These are phyloP conservation scores for Epichloe gansuensis DNA, from an alignment of 2,329 filamentous ascomycete species.

Conservation along the genomic window DNA sequence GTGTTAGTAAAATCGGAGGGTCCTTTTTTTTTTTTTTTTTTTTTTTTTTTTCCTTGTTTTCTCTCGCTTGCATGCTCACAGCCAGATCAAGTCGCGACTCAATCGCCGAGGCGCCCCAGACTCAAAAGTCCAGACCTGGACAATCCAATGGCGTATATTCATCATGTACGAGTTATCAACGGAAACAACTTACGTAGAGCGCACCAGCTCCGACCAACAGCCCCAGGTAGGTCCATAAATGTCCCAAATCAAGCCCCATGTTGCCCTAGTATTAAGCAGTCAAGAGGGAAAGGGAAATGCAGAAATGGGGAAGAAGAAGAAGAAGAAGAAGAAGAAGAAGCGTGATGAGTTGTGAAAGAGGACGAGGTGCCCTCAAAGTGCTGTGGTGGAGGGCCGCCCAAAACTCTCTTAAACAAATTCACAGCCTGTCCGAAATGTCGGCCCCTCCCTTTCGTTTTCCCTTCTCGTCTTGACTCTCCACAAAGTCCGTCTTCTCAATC, in stretches of 20 bases:
- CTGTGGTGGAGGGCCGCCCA: background rate
- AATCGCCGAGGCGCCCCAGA: too few species aligned
- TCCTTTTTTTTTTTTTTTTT: background rate
- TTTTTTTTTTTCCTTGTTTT: too few species aligned
- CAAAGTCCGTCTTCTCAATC: too few species aligned
- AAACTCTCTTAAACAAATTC: slow-evolving; percentile 4
- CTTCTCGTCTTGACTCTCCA: too few species aligned
- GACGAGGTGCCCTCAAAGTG: background rate
- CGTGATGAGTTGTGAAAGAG: background rate
- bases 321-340: background rate
- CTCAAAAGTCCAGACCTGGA: too few species aligned
- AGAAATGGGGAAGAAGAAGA: background rate
- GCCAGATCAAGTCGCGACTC: too few species aligned
- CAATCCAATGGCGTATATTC: too few species aligned
- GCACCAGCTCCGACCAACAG: slow-evolving; percentile 22
- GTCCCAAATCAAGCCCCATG: slow-evolving; percentile 20
- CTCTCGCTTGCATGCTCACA: background rate
- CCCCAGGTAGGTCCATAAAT: slow-evolving; percentile 29
- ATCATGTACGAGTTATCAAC: background rate
- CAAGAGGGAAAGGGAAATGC: too few species aligned
- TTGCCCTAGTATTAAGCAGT: background rate
- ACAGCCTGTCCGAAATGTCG: background rate
- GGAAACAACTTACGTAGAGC: slow-evolving; percentile 28
- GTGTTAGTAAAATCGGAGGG: background rate
- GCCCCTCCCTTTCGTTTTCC: too few species aligned